These are phyloP conservation scores for Murraya koenigii DNA, from an alignment of 345 rosid species.

Conservation along the genomic window DNA sequence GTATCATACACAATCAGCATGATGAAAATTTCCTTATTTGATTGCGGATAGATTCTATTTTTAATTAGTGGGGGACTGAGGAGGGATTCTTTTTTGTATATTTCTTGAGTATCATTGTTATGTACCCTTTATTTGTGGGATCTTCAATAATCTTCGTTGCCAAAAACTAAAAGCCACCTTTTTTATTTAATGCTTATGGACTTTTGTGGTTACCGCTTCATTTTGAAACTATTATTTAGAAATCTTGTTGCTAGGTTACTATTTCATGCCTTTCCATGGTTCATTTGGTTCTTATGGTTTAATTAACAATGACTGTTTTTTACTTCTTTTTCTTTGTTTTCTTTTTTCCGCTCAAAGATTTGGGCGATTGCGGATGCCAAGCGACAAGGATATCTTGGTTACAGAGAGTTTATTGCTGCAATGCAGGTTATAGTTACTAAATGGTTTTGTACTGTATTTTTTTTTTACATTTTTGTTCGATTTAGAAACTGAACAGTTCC, in stretches of 20 bases:
- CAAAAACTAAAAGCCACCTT: too few relatives aligned
- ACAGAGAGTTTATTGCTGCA: constrained; percentile 63
- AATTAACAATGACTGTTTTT: constrained; percentile 6
- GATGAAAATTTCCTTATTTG: not conserved
- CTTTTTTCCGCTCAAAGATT: constrained; percentile 37
- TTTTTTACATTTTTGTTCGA: not conserved
- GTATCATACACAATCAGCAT: not conserved
- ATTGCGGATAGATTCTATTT: not conserved
- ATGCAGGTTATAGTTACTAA: constrained; percentile 52
- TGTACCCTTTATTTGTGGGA: not conserved
- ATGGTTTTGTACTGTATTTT: not conserved
- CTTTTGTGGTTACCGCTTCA: not conserved
- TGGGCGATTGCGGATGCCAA: constrained; percentile 96
- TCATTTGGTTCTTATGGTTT: not conserved
- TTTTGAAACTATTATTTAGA: not conserved
- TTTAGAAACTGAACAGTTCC: constrained; percentile 19
- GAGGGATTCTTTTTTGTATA: not conserved
- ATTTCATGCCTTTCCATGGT: not conserved
- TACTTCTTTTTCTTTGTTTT: not conserved
- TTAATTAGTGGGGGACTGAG: not conserved
- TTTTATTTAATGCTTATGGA: not conserved
- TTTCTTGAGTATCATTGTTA: not conserved
- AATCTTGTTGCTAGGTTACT: not conserved
- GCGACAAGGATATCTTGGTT: constrained; percentile 81
- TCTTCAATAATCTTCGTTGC: not conserved